Evolutionary conservation across 2,329 filamentous ascomycete species (phyloP), one percentile per base, ranked within the genome.

Genomic region (Ascochyta lentis): DNA sequence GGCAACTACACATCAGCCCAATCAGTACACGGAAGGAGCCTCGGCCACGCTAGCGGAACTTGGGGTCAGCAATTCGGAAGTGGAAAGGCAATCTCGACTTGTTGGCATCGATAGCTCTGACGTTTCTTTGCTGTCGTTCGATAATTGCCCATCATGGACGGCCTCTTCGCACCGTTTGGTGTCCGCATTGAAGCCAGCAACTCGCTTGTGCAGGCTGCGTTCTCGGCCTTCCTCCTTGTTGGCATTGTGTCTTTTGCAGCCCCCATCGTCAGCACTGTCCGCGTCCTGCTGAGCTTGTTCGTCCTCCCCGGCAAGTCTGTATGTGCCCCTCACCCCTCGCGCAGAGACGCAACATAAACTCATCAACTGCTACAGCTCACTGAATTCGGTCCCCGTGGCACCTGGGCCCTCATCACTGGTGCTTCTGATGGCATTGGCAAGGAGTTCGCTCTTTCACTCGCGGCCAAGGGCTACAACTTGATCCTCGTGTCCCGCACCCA

Each of bases 371-470:
- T 13, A 39, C 39, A 72, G 94, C 87, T 99, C 55, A 88, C 88
- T 67, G 92, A 89, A 65, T 98, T 96, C 79, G 95, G 93, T 65
- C 89, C 89, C 67, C 91, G 92, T 70, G 94, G 94, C 59, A 93
- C 89, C 55, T 99, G 94, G 93, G 95, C 91, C 29, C 86, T 99
- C 51, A 85, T 99, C 37, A 99, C 95, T 24, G 95, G 95, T 61
- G 95, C 94, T 47, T 97, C 93, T 10, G 95, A 99, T 77, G 96
- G 95, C 62, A 88, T 99, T 60, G 95, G 95, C 74, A 98, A 96
- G 79, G 95, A 99, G 80, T 99, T 92, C 75, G 92, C 94, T 34
- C 83, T 89, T 29, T 92, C 98, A 76, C 88, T 99, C 54, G 93
- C 95, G 23, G 82, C 86, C 59, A 93, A 95, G 75, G 93, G 93